Evolutionary conservation across 192 early-diverging fungal genomes (phyloP).

Genomic region (Endogone sp.): DNA sequence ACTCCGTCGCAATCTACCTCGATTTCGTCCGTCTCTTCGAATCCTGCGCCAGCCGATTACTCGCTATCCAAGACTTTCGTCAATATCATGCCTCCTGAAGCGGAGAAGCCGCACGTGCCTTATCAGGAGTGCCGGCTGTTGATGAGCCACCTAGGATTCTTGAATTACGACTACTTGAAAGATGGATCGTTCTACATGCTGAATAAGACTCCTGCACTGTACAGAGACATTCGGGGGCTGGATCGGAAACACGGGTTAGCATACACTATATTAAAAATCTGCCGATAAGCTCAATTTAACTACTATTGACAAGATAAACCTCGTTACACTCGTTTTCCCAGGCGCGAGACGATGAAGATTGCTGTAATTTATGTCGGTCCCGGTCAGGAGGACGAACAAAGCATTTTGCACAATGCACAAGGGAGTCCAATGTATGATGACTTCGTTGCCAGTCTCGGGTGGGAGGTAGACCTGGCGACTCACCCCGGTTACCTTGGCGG

Average conservation of each 20-base stretch:
- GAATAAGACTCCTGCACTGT: slow-evolving; percentile 58
- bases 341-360: slow-evolving; percentile 87
- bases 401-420: slow-evolving; percentile 73
- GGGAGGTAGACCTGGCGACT: slow-evolving; percentile 82
- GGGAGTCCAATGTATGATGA: slow-evolving; percentile 74
- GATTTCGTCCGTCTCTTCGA: no score
- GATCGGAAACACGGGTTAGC: slow-evolving; percentile 75
- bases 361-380: slow-evolving; percentile 89
- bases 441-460: slow-evolving; percentile 90
- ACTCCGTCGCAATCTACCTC: no score
- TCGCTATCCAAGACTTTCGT: slow-evolving; percentile 50
- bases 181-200: slow-evolving; percentile 64
- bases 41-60: slow-evolving; percentile 24
- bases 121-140: slow-evolving; percentile 67
- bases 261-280: no score
- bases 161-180: slow-evolving; percentile 73
- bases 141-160: slow-evolving; percentile 70
- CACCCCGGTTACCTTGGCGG: slow-evolving; percentile 89
- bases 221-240: slow-evolving; percentile 70
- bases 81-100: slow-evolving; percentile 38
- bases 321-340: slow-evolving; percentile 14
- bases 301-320: slow-evolving; percentile 9
- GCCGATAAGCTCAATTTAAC: not conserved
- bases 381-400: slow-evolving; percentile 86
- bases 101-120: slow-evolving; percentile 42